Conservation (phyloP, 768 basidiomycete species). For the Royoungia palumana region DNA sequence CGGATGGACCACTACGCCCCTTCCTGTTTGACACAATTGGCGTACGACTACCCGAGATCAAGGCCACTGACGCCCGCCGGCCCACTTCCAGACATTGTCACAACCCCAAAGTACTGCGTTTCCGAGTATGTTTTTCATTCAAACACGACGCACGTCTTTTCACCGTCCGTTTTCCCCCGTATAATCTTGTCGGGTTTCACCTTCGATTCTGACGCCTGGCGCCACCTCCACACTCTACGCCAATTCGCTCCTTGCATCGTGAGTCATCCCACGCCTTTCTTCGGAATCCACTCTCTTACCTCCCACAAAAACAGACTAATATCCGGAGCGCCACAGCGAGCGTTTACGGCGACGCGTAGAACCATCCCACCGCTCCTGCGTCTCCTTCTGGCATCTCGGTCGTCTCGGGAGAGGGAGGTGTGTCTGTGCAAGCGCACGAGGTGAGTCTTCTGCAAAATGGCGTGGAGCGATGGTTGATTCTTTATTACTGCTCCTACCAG, state of each 20-base stretch:
- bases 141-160: constrained; percentile 24
- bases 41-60: too few relatives aligned
- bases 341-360: constrained; percentile 3
- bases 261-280: background rate
- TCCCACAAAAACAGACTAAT: constrained; percentile 16
- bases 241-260: constrained; percentile 31
- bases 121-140: constrained; percentile 20
- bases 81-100: constrained; percentile 13
- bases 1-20: too few relatives aligned
- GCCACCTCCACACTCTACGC: constrained; percentile 19
- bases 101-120: constrained; percentile 19
- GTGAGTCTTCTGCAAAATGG: background rate
- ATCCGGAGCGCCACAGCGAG: constrained; percentile 22
- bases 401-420: background rate
- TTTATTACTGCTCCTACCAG: too few relatives aligned
- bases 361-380: constrained; percentile 17
- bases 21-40: background rate
- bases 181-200: too few relatives aligned
- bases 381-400: constrained; percentile 11
- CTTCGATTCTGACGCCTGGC: too few relatives aligned
- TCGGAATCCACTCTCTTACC: background rate
- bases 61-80: background rate
- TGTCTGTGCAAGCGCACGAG: background rate
- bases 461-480: background rate
- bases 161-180: too few relatives aligned